Percentiles rank a stretch among this genome's conserved stretches.
Conservation (phyloP, 305 asterid genomes). For the Solanum hybrid region DNA sequence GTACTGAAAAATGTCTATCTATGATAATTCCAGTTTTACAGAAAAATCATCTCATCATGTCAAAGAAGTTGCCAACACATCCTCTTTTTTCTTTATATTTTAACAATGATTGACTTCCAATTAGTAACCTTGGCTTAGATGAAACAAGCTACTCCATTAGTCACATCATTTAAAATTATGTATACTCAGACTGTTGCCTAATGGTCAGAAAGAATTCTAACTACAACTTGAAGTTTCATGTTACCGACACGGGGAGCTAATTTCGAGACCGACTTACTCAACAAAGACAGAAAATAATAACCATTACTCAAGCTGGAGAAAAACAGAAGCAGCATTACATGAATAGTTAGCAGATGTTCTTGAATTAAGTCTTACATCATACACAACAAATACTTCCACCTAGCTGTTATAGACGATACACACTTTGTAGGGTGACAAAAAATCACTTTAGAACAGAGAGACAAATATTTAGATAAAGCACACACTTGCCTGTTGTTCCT, state of each 20-base stretch:
- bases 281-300: not conserved
- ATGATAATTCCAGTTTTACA: not conserved
- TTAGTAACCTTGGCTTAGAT: not conserved
- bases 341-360: not conserved
- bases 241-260: not conserved
- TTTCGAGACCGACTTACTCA: not conserved
- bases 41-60: not conserved
- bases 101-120: not conserved
- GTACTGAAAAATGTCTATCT: not conserved
- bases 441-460: constrained; percentile 4
- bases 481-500: constrained; percentile 53
- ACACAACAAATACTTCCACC: not conserved
- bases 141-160: not conserved
- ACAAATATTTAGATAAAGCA: not conserved
- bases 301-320: not conserved
- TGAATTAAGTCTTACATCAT: not conserved
- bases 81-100: not conserved
- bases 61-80: not conserved
- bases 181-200: not conserved
- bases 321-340: not conserved
- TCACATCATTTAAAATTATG: not conserved
- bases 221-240: not conserved
- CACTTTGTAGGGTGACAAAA: not conserved
- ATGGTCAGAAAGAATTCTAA: not conserved
- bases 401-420: not conserved